phyloP scores from a whole-genome alignment of 345 rosid species.

The Hibiscus trionum region DNA sequence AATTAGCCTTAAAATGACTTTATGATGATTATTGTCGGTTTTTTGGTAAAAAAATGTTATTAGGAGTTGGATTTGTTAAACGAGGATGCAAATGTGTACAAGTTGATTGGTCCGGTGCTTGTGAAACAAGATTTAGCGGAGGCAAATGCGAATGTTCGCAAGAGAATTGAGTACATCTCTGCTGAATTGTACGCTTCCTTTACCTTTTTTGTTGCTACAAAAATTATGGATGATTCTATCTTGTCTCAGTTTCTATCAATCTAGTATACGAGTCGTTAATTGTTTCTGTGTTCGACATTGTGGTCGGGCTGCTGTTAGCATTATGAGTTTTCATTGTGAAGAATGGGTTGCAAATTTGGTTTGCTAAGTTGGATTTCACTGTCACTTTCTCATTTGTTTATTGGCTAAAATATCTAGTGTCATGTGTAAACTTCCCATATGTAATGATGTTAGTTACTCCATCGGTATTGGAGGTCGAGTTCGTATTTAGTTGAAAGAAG shows the following conservation, averaged over 20 bases:
- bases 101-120: constrained; percentile 90
- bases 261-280: neutral
- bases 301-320: neutral
- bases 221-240: neutral
- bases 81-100: constrained; percentile 88
- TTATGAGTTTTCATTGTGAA: neutral
- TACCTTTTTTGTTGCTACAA: neutral
- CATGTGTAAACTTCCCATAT: neutral
- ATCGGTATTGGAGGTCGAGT: neutral
- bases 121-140: constrained; percentile 97
- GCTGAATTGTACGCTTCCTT: constrained; percentile 65
- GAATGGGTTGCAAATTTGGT: too few relatives aligned
- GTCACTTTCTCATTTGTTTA: neutral
- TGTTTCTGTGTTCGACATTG: neutral
- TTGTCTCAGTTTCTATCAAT: neutral
- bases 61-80: constrained; percentile 83
- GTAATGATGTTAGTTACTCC: neutral
- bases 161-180: constrained; percentile 86
- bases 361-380: neutral
- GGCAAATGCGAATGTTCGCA: constrained; percentile 93
- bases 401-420: neutral
- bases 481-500: neutral
- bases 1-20: neutral
- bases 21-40: neutral
- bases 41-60: constrained; percentile 3